A percentile compares a stretch with the other conserved stretches of the same genome.
phyloP scores from a whole-genome alignment of 169 alveolate species.

The Ophryocystis elektroscirrha region DNA sequence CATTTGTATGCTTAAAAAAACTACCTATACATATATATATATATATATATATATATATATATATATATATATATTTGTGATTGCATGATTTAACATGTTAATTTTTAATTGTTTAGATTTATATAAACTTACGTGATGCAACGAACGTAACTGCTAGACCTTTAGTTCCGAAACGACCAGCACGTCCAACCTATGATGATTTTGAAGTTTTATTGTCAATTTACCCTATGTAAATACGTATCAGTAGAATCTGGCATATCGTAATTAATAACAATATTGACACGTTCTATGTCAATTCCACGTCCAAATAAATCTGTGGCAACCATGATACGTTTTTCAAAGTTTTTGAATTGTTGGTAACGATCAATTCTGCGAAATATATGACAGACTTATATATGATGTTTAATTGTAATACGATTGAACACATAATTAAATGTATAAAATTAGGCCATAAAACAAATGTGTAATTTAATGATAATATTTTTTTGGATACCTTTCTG shows the following conservation, averaged over 20 bases:
- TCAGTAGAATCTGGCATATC: conserved; percentile 82
- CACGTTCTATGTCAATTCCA: conserved; percentile 98
- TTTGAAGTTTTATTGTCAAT: conserved; percentile 30
- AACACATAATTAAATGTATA: not conserved
- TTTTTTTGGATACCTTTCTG: conserved; percentile 45
- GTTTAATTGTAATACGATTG: not conserved
- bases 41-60: not conserved
- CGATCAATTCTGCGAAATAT: conserved; percentile 54
- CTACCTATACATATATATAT: not conserved
- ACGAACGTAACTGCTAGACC: conserved; percentile 95
- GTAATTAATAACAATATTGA: conserved; percentile 95
- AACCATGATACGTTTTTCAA: conserved; percentile 90
- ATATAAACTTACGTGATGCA: conserved; percentile 25
- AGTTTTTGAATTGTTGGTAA: conserved; percentile 83
- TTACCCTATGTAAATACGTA: conserved; percentile 51
- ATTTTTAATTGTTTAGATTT: conserved; percentile 27
- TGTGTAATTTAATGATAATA: not conserved
- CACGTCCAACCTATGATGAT: conserved; percentile 83
- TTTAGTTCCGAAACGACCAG: conserved; percentile 99
- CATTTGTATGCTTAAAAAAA: not conserved
- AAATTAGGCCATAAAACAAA: not conserved
- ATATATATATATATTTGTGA: conserved; percentile 13
- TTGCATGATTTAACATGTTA: conserved; percentile 30
- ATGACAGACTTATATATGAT: not conserved
- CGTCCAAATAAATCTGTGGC: conserved; percentile 99